Evolutionary conservation across 768 basidiomycete genomes (phyloP), one percentile per base, ranked within the genome.

Genomic region (Podaxis mareebaensis): DNA sequence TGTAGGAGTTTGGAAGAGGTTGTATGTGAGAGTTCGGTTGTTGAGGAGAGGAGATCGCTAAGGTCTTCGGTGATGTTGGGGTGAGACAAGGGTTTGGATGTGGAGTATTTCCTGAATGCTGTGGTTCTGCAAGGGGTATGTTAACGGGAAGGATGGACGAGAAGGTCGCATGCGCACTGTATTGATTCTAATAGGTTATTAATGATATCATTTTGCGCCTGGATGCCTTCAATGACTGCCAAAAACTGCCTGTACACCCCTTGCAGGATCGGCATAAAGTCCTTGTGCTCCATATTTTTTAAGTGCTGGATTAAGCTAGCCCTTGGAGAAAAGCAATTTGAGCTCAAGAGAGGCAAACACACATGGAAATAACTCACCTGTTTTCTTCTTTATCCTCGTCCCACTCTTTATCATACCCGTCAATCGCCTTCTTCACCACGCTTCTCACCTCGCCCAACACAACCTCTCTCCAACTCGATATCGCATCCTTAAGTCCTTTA

Each of bases 11-110:
- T 91, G 20, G 94, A 90, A 1, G 86, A 86, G 28, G 92, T 85
- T 8, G 88, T 85, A 73, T 97, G 95, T 8, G 93, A 88, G 3
- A 96, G 83, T 70, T 98, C 96, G 22, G 93, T 86, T 0, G 89
- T 85, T 0, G 93, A 88, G 2, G 88, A 84, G 40, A 97, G 78
- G 49, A 92, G 86, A 67, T 96, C 95, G 7, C 80, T 72, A 10
- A 95, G 75, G 57, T 95, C 93, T 64, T 88, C 86, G 61, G 84
- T 82, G 36, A 87, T 66, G 22, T 79, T 76, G 36, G 80, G 68
- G 59, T 82, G 71, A 44, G 84, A 72, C 2, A 78, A 73, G n/a
- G 72, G 66, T 53, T 72, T 71, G 51, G 77, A 74, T 28, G 63
- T 61, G 4, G 67, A 53, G 40, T 68, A 64, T 12, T 77, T 72